Evolutionary conservation across 129 eudicot species (phyloP), one percentile per base, ranked within the genome.

Genomic region (Flaveria bidentis): DNA sequence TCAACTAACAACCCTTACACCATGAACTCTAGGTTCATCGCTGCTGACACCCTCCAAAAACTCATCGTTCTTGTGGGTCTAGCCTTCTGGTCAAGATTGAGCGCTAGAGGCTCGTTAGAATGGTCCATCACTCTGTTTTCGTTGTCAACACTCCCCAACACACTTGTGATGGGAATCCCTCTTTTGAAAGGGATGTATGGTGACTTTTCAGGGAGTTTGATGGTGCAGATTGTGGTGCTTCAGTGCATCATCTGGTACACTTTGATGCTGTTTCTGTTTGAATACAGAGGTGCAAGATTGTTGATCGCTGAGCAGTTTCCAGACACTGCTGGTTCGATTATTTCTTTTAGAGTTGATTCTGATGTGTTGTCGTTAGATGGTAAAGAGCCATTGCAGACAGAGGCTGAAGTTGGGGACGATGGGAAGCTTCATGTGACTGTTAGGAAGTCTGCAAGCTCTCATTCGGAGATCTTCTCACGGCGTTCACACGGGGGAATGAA

Each of bases 231-330:
- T 22, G 98, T 93, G 20, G 96, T 93, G 2, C 80, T 93, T 14
- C 98, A 93, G 67, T 90, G 98, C 45, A 90, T 90, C 23, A 85
- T 93, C 70, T 93, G 98, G 98, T 90, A 93, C 85, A 90, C 98
- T 36, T 67, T 93, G 49, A 86, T 93, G 96, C 41, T 93, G 50
- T 93, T 93, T 82, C 74, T 93, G 85, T 93, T 88, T 69, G 98
- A 93, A 69, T 93, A 82, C 25, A 83, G 96, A 82, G 98, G 98
- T 5, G 98, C 98, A 1, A 83, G 89, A 55, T 65, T 86, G 61
- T 75, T 93, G 9, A 93, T 93, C 2, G 86, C 90, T 13, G 98
- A 93, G 71, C 96, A 93, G 86, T 93, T 93, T 78, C 96, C 98
- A 4, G 95, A 93, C 25, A 90, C 90, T 26, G 98, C 90, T 60